phyloP scores from a whole-genome alignment of 2,329 filamentous ascomycete genomes.

The Alternaria angustiovoidea region DNA sequence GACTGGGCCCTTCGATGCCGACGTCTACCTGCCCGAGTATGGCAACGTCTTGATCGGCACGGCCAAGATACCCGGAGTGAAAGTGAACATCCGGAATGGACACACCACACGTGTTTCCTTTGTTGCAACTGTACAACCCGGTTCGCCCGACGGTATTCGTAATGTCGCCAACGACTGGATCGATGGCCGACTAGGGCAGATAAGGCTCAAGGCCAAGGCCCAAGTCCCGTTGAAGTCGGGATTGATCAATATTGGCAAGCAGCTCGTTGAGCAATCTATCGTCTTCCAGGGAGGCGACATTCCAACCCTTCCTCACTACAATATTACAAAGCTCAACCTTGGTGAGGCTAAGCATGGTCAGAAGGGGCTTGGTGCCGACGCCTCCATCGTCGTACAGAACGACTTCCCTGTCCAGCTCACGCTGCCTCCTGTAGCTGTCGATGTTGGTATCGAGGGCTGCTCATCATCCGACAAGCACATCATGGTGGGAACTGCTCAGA shows the following conservation, averaged over 20 bases:
- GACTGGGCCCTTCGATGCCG: slow-evolving; percentile 74
- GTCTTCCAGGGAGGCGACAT: slow-evolving; percentile 78
- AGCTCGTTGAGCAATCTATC: slow-evolving; percentile 76
- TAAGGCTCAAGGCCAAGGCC: slow-evolving; percentile 78
- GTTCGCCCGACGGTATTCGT: slow-evolving; percentile 78
- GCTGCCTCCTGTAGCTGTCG: slow-evolving; percentile 82
- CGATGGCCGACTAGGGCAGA: slow-evolving; percentile 73
- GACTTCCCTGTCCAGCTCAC: slow-evolving; percentile 78
- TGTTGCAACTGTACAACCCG: slow-evolving; percentile 76
- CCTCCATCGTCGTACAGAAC: slow-evolving; percentile 76
- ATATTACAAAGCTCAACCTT: slow-evolving; percentile 82
- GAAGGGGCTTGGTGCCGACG: slow-evolving; percentile 79
- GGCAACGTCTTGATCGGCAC: slow-evolving; percentile 78
- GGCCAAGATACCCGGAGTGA: slow-evolving; percentile 77
- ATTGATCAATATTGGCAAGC: slow-evolving; percentile 78
- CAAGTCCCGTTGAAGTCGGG: slow-evolving; percentile 80
- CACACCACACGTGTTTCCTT: slow-evolving; percentile 81
- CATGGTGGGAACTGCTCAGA: slow-evolving; percentile 77
- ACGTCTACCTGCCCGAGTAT: slow-evolving; percentile 85
- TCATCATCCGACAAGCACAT: slow-evolving; percentile 75
- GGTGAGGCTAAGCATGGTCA: slow-evolving; percentile 70
- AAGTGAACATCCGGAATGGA: slow-evolving; percentile 79
- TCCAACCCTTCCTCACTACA: slow-evolving; percentile 80
- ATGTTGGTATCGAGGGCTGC: slow-evolving; percentile 86
- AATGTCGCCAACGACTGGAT: slow-evolving; percentile 88